Evolutionary conservation across 352 stramenopile genomes (phyloP), one percentile per base, ranked within the genome.

Genomic region (Phytophthora sansomeana): DNA sequence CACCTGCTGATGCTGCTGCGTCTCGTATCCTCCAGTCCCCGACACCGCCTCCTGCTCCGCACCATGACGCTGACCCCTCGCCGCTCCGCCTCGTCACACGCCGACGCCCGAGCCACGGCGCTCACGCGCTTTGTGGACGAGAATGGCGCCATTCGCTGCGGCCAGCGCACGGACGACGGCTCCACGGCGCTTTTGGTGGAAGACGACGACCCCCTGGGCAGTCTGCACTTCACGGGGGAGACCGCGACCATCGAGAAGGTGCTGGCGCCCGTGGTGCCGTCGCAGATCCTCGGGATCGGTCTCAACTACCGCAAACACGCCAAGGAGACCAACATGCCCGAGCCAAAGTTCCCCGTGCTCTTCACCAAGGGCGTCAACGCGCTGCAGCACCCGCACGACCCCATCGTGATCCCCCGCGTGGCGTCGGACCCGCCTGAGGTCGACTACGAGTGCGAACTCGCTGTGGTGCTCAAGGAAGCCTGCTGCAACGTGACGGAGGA

Each of bases 381-480:
- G 9, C 55, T 97, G 43, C 87, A 92, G 65, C 48, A 94, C 63
- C 91, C 89, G 4, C 76, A 91, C 49, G 83, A 85, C 21, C 74
- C 87, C 1, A 77, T 98, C 10, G 79, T 93, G 46, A 93, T 97
- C 48, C 92, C 91, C 4, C 83, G 83, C 30, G 80, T 93, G 17
- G 80, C 86, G 6, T 78, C 71, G 5, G 74, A 81, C 19, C 83
- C 84, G 8, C 73, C 78, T 19, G 84, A 97, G 63, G 75, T 97
- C 10, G 92, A 98, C 67, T 97, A 97, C 53, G 92, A 98, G 58
- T 96, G 89, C 62, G 92, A 98, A 61, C 77, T 98, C 24, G 92
- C 90, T 0, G 86, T 98, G 1, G 75, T 98, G 43, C 86, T 97
- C 28, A 85, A 87, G n/a, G 79, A 92, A 46, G 67, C 62, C 11